Percentiles rank a stretch among this genome's conserved stretches.
Conservation (phyloP, 176 grass and related monocot species). For the Puya raimondii region DNA sequence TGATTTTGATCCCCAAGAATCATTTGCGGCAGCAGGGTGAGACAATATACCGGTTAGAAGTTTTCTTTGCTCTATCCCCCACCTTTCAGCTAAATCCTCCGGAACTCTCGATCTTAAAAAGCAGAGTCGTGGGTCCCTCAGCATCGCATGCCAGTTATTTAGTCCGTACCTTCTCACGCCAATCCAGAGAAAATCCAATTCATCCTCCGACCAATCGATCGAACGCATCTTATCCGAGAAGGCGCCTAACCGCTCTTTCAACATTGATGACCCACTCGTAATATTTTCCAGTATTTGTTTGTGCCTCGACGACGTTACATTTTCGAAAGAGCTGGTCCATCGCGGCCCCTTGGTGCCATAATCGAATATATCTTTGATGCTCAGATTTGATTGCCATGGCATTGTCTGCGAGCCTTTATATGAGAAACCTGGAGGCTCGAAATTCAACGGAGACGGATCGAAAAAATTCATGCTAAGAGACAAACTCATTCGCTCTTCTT, state of each 20-base stretch:
- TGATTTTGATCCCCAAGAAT: constrained; percentile 3
- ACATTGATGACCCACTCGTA: constrained; percentile 26
- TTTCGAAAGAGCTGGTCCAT: constrained; percentile 26
- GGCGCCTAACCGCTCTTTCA: constrained; percentile 28
- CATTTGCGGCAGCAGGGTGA: constrained; percentile 17
- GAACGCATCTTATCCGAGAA: constrained; percentile 35
- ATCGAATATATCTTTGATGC: constrained; percentile 34
- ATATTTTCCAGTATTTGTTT: constrained; percentile 26
- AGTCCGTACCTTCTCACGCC: constrained; percentile 82
- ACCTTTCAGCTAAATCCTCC: constrained; percentile 75
- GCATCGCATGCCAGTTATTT: constrained; percentile 76
- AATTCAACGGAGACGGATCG: constrained; percentile 27
- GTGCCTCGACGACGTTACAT: constrained; percentile 15
- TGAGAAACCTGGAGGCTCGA: constrained; percentile 10
- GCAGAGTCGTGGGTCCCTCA: constrained; percentile 48
- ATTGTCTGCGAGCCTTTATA: constrained; percentile 20
- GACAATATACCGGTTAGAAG: constrained; percentile 36
- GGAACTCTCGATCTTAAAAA: constrained; percentile 52
- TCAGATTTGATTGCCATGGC: constrained; percentile 29
- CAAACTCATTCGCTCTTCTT: constrained; percentile 25
- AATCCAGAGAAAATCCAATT: constrained; percentile 97
- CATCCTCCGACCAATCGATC: constrained; percentile 78
- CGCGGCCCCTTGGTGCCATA: constrained; percentile 28
- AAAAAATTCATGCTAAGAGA: constrained; percentile 31
- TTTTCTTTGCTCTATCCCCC: constrained; percentile 77